phyloP scores from a whole-genome alignment of 768 basidiomycete genomes.

The Mycena chlorophos region DNA sequence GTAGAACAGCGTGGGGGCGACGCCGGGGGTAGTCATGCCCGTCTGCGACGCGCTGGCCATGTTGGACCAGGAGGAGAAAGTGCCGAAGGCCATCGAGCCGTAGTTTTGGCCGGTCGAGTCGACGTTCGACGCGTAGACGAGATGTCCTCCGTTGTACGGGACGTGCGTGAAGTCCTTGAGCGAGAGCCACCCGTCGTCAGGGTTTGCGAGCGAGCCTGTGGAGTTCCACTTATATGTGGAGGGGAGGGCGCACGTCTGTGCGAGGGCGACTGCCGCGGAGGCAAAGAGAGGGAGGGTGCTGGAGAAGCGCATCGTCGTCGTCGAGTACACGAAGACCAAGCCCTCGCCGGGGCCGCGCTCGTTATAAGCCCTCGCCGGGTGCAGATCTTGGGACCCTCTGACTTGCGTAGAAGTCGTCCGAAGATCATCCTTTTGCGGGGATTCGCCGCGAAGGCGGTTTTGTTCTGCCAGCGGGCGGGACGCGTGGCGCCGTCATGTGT shows the following conservation, averaged over 20 bases:
- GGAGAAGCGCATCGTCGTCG: too few species aligned
- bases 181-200: conserved; percentile 14
- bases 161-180: conserved; percentile 19
- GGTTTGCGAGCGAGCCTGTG: conserved; percentile 5
- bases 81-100: conserved; percentile 13
- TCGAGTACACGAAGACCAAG: too few species aligned
- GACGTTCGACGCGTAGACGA: conserved; percentile 11
- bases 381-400: too few species aligned
- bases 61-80: conserved; percentile 8
- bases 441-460: too few species aligned
- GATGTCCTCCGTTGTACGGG: conserved; percentile 14
- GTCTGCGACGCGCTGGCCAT: conserved; percentile 17
- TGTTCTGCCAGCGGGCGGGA: too few species aligned
- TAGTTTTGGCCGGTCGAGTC: conserved; percentile 10
- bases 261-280: not conserved
- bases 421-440: too few species aligned
- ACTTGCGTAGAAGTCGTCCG: too few species aligned
- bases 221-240: conserved; percentile 16
- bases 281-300: too few species aligned
- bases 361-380: too few species aligned
- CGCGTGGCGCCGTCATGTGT: too few species aligned
- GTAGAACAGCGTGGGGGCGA: conserved; percentile 14
- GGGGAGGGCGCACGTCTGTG: conserved; percentile 15
- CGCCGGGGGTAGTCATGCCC: conserved; percentile 6
- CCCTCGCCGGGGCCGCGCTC: too few species aligned